phyloP scores from a whole-genome alignment of 176 grass and related monocot species.

The Oryza rufipogon region DNA sequence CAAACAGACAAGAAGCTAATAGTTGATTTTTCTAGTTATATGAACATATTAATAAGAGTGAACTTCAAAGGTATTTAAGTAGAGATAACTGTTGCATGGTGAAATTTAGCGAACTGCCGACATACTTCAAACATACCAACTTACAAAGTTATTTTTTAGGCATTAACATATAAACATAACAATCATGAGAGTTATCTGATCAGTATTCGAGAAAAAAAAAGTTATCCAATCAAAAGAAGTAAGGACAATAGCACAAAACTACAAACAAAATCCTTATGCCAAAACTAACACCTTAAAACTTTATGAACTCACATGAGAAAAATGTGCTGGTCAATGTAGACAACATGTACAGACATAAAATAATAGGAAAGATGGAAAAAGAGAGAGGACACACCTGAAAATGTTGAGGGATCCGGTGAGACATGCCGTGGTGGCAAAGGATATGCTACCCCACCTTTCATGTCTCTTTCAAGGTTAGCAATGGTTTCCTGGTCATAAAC shows the following conservation, averaged over 20 bases:
- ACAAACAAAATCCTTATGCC: background rate
- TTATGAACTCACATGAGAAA: background rate
- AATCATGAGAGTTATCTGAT: background rate
- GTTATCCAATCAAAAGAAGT: background rate
- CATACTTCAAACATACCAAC: background rate
- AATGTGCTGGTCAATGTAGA: background rate
- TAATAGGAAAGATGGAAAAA: background rate
- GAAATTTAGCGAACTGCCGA: background rate
- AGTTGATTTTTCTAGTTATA: background rate
- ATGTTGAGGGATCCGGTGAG: slow-evolving; percentile 53
- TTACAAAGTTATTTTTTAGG: background rate
- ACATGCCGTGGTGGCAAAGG: slow-evolving; percentile 39
- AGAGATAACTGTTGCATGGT: slow-evolving; percentile 23
- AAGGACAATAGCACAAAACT: background rate
- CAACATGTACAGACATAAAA: slow-evolving; percentile 7
- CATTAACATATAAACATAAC: background rate
- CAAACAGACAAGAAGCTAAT: background rate
- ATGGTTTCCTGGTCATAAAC: slow-evolving; percentile 83
- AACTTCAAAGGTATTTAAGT: background rate
- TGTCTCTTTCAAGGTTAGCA: slow-evolving; percentile 70
- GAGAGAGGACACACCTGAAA: slow-evolving; percentile 49
- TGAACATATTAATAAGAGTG: background rate
- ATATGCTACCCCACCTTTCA: slow-evolving; percentile 58
- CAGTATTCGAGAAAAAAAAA: background rate
- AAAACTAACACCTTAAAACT: background rate